Percentiles rank a stretch among this genome's conserved stretches.
phyloP scores from a whole-genome alignment of 1,284 basidiomycete species.

The Tilletia setariae region DNA sequence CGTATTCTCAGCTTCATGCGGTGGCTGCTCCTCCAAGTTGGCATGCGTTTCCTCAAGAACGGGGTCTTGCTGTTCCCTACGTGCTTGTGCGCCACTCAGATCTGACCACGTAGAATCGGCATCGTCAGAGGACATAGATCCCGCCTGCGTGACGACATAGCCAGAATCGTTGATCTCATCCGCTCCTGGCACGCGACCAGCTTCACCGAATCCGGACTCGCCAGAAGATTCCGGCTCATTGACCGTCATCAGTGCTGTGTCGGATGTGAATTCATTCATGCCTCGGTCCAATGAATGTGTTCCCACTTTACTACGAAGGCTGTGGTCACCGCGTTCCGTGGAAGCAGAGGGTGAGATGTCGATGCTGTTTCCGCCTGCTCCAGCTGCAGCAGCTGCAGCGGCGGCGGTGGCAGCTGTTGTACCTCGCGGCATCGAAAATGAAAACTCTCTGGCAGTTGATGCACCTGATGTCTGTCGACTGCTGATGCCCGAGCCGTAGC shows the following conservation, averaged over 20 bases:
- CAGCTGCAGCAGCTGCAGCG: not conserved
- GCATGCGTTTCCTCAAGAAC: not conserved
- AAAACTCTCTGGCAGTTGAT: conserved; percentile 9
- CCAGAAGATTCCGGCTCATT: conserved; percentile 1
- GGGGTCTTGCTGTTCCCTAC: not conserved
- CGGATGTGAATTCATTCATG: not conserved
- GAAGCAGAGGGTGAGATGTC: conserved; percentile 7
- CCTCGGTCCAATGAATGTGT: not conserved
- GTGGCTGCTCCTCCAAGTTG: not conserved
- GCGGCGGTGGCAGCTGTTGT: not conserved
- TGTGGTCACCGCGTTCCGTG: conserved; percentile 7
- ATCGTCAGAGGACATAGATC: conserved; percentile 9
- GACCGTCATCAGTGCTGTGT: not conserved
- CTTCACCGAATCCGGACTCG: not conserved
- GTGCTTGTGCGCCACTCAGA: not conserved
- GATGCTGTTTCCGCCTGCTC: not conserved
- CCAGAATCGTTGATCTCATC: not conserved
- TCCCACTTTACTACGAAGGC: not conserved
- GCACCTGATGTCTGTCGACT: conserved; percentile 12
- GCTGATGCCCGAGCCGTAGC: conserved; percentile 8
- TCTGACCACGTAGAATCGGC: conserved; percentile 11
- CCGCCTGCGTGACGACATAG: conserved; percentile 4
- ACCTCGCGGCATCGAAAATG: conserved; percentile 4
- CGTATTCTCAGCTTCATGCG: not conserved
- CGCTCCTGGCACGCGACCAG: not conserved